phyloP scores from a whole-genome alignment of 169 alveolate genomes.

The Fabrea salina region DNA sequence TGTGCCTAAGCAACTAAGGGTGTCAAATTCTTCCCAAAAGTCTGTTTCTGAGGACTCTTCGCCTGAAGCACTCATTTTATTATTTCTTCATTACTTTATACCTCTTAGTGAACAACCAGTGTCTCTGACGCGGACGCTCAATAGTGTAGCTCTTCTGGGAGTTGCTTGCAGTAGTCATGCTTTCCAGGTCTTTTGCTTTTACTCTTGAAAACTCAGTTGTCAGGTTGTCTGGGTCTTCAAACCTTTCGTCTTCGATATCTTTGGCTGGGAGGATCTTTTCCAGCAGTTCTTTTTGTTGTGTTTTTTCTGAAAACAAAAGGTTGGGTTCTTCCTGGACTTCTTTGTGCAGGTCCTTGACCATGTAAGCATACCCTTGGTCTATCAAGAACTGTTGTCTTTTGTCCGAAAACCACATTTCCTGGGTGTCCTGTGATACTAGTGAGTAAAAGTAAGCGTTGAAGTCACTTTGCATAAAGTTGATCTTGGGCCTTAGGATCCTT shows the following conservation, averaged over 20 bases:
- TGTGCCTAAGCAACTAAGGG: too few species aligned
- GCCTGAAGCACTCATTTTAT: too few species aligned
- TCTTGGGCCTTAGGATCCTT: conserved; percentile 98
- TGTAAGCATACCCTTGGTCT: conserved; percentile 88
- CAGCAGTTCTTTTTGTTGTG: not conserved
- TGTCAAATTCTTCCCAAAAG: too few species aligned
- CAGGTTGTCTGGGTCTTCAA: conserved; percentile 4
- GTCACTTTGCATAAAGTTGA: conserved; percentile 46
- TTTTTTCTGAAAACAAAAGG: not conserved
- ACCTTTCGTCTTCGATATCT: conserved; percentile 5
- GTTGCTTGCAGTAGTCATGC: too few species aligned
- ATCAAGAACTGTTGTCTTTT: conserved; percentile 96
- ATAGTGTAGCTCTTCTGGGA: too few species aligned
- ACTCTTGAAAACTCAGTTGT: too few species aligned
- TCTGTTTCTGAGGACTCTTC: too few species aligned
- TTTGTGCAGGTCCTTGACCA: not conserved
- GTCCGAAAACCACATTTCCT: conserved; percentile 96
- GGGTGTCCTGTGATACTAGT: conserved; percentile 95
- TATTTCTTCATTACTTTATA: too few species aligned
- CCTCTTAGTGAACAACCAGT: too few species aligned
- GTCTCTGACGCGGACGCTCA: too few species aligned
- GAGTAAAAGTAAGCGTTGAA: conserved; percentile 97
- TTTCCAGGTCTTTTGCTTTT: too few species aligned
- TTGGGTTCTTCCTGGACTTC: not conserved
- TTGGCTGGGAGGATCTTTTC: conserved; percentile 4